Evolutionary conservation across 305 asterid species (phyloP), one percentile per base, ranked within the genome.

Genomic region (Rubia occidens): DNA sequence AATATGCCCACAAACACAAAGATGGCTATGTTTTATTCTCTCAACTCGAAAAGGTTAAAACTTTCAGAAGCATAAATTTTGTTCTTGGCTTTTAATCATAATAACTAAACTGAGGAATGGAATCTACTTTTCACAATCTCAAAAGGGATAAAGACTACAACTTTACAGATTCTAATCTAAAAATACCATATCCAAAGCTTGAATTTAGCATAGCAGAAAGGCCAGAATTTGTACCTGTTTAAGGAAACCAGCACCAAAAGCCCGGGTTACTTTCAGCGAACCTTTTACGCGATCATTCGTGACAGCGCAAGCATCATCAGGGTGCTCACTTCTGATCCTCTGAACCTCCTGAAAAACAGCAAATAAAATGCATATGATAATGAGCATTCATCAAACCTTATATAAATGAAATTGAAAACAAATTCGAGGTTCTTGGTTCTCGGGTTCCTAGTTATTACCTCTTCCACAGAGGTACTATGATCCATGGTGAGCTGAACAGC

Each of bases 201-300:
- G 80, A 72, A 74, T 68, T 43, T 9, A 69, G 59, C 39, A 18
- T 63, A 56, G 54, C 70, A 72, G 55, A 58, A 72, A 67, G 20
- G 45, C 60, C 15, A 37, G 60, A 69, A 72, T 54, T 32, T 75
- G 70, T 81, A 92, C 98, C 98, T 87, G 98, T 74, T 92, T 92
- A 60, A 92, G 95, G 80, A 89, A 92, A 74, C 98, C 98, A n/a
- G 98, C 98, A 68, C 98, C 98, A 83, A 92, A 92, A 68, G 98
- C 98, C 21, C 98, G 84, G 49, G 98, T 92, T 26, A 92, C 98
- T 83, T 88, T 92, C 78, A 92, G 76, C 4, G 96, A 89, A 71
- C 97, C 97, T 83, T 93, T 93, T 17, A 90, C 98, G 0, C 98
- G 96, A 65, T 85, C 96, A 64, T 92, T 88, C 58, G 71, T 71